Evolutionary conservation across 805 yeast genomes (phyloP).

Genomic region (Teunomyces panamensis): DNA sequence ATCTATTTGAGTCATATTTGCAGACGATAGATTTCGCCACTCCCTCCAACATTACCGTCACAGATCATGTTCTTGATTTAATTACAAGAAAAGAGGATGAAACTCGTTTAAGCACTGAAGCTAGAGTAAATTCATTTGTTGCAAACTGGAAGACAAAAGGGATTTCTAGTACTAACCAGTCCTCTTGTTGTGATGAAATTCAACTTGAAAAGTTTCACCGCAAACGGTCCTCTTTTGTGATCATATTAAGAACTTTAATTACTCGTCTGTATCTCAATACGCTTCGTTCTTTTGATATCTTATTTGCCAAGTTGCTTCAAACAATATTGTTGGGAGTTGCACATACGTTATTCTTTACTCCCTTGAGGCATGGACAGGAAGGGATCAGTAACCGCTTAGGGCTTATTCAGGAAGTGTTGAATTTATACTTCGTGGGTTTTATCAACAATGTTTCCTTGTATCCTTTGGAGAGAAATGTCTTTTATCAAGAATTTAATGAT

Average conservation of each 20-base stretch:
- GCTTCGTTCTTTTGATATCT: conserved; percentile 18
- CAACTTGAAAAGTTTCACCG: conserved; percentile 3
- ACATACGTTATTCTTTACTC: conserved; percentile 24
- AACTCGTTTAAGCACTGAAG: conserved; percentile 16
- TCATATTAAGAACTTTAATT: conserved; percentile 13
- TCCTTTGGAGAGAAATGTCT: conserved; percentile 21
- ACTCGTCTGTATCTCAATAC: conserved; percentile 18
- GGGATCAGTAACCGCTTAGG: conserved; percentile 25
- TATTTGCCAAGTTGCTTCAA: conserved; percentile 18
- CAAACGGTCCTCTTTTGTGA: conserved; percentile 4
- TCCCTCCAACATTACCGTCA: conserved; percentile 13
- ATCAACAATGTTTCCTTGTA: conserved; percentile 24
- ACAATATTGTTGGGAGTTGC: conserved; percentile 16
- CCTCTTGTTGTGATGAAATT: neutral
- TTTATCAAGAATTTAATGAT: conserved; percentile 26
- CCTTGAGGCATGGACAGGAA: conserved; percentile 15
- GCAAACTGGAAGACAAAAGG: conserved; percentile 21
- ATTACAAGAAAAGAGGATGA: conserved; percentile 46
- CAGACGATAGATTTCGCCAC: conserved; percentile 10
- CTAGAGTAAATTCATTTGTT: conserved; percentile 24
- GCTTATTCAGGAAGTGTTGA: conserved; percentile 20
- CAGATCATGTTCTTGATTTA: conserved; percentile 20
- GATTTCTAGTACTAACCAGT: neutral
- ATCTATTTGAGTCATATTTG: conserved; percentile 11
- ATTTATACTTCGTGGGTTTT: conserved; percentile 23